Evolutionary conservation across 306 rosid genomes (phyloP), one percentile per base, ranked within the genome.

Genomic region (Prosopis cineraria): DNA sequence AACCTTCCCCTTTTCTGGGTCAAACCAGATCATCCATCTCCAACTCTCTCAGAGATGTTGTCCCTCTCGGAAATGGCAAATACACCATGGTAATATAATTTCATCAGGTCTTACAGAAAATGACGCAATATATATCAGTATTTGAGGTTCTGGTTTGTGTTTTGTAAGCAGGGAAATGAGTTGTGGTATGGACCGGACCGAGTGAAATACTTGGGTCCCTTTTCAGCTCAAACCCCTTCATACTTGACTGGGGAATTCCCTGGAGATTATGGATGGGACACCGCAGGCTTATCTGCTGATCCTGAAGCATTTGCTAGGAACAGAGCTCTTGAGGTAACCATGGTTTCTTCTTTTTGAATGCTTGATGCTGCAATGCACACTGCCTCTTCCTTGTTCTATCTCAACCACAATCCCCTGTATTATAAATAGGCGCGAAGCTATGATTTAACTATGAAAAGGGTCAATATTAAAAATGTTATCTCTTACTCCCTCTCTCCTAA

Each of bases 111-210:
- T n/a, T n/a, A n/a, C n/a, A n/a, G n/a, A n/a, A n/a, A n/a, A n/a
- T n/a, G n/a, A n/a, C n/a, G n/a, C n/a, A n/a, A n/a, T n/a, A n/a
- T 48, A 6, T 50, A n/a, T 52, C 4, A 20, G 13, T 20, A 30
- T 43, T 43, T 47, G 40, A 58, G 50, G 44, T 40, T 25, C 34
- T 84, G 19, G 71, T 63, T 70, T 84, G 83, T 19, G 68, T 27
- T 27, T 30, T 79, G 63, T 43, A 69, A 27, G 56, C 45, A 93
- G 97, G 84, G 97, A 1, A 92, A 90, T 83, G 91, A 90, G 0
- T 80, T 92, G 87, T 90, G 96, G 95, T 90, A 94, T 83, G 96
- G 97, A 74, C 98, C 94, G 39, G 97, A 90, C 79, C 85, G 96
- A 84, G 96, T 94, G 74, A 88, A 90, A 89, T 88, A 90, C 79